Evolutionary conservation across 2,329 filamentous ascomycete species (phyloP).

Genomic region (Fusarium nodosum): DNA sequence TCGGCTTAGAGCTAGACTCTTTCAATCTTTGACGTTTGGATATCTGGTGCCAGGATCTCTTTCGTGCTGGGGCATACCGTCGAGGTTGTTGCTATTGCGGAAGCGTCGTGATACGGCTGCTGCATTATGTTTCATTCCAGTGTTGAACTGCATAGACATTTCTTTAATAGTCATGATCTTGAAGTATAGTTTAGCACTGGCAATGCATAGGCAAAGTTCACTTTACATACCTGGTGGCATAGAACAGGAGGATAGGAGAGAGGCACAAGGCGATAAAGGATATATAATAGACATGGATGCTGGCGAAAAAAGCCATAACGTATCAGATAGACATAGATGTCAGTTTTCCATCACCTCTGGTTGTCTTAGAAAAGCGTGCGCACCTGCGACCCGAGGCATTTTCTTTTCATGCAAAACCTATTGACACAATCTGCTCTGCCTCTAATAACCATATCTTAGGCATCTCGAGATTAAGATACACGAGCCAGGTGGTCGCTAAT

Average conservation of each 20-base stretch:
- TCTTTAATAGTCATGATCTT: too few species aligned
- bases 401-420: constrained; percentile 33
- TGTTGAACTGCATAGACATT: too few species aligned
- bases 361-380: constrained; percentile 53
- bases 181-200: too few species aligned
- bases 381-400: constrained; percentile 36
- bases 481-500: too few species aligned
- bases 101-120: constrained; percentile 17
- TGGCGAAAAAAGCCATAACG: constrained; percentile 60
- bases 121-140: constrained; percentile 18
- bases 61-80: constrained; percentile 19
- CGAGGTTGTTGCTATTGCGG: not conserved
- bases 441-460: constrained; percentile 63
- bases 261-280: too few species aligned
- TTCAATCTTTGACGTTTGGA: constrained; percentile 9
- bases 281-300: constrained; percentile 11
- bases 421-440: constrained; percentile 60
- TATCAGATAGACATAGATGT: constrained; percentile 60
- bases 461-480: constrained; percentile 63
- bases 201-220: too few species aligned
- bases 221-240: too few species aligned
- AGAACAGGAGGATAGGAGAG: too few species aligned
- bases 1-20: accelerated
- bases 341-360: constrained; percentile 65
- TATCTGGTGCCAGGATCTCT: constrained; percentile 17